Base-by-base conservation (phyloP, 2,329 filamentous ascomycete genomes). In the Penicillium sp. region DNA sequence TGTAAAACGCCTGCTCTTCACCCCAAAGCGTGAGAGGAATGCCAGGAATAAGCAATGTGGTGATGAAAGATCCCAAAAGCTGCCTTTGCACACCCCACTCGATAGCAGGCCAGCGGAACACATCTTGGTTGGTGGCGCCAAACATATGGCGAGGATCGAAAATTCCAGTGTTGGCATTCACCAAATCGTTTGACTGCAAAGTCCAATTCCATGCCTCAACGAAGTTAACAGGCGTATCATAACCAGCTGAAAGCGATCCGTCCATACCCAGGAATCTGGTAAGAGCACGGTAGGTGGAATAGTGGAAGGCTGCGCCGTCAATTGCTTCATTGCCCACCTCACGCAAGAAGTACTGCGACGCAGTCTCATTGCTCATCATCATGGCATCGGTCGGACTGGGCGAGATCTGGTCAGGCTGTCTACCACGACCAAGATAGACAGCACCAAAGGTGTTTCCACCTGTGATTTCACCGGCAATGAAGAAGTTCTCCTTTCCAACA, bases 111-210 rank as follows among this genome's bases (percentile, higher is more conserved):
- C 85, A 87, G 42, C 84, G 78, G 66, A 87, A 84, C 7, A 87
- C 83, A 66, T 87, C 85, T 71, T 88, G 85, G 65, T 87, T 87
- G 7, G 83, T 85, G 2, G 81, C 78, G 45, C 85, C 85, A 66
- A 80, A 87, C 78, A 87, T 81, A 63, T 87, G 84, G 4, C 85
- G 79, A 3, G 85, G 85, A 60, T 88, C 85, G 53, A 85, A 85
- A 51, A 80, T 68, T 27, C 83, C 84, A 2, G 82, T 86, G 64
- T 84, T 82, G 1, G 81, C 76, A 60, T 86, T 86, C 56, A 82
- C 73, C 57, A 86, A 69, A 64, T 87, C 84, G 58, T 86, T 85
- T 2, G 81, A 81, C 47, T 75, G 63, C 18, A 85, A 64, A 69
- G 86, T 82, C 15, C 77, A 70, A 53, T 82, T 77, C 84, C 84